Percentiles rank a stretch among this genome's conserved stretches.
Evolutionary conservation across 139 green algal genomes (phyloP).

Genomic region (Tetratostichococcus sp.): DNA sequence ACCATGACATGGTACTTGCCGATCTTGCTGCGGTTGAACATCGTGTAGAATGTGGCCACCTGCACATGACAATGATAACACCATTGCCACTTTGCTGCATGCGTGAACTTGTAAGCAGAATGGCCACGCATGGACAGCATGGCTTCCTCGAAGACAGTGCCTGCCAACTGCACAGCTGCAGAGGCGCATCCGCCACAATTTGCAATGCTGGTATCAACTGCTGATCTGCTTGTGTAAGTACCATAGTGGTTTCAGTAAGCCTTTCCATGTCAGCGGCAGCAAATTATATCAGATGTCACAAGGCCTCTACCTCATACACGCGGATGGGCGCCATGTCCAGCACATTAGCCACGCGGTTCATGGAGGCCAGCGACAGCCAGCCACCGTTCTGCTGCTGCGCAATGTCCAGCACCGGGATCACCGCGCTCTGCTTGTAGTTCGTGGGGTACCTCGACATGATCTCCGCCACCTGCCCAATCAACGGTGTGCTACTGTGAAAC

Average conservation of each 20-base stretch:
- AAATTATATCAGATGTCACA: too few relatives aligned
- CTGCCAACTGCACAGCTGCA: too few relatives aligned
- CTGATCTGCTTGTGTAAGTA: too few relatives aligned
- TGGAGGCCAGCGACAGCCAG: constrained; percentile 80
- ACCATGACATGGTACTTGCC: constrained; percentile 98
- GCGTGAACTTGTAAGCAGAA: too few relatives aligned
- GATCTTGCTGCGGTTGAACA: constrained; percentile 97
- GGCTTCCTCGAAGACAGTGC: too few relatives aligned
- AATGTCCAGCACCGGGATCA: constrained; percentile 94
- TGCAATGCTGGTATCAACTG: too few relatives aligned
- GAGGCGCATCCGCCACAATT: too few relatives aligned
- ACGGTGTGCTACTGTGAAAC: not conserved
- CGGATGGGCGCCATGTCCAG: constrained; percentile 87
- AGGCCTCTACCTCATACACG: constrained; percentile 86
- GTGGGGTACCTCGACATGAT: constrained; percentile 83
- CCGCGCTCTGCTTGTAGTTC: constrained; percentile 92
- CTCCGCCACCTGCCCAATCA: constrained; percentile 44
- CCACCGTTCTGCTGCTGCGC: constrained; percentile 97
- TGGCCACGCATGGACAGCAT: too few relatives aligned
- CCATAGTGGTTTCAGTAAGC: too few relatives aligned
- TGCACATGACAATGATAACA: not conserved
- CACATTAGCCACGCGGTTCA: constrained; percentile 88
- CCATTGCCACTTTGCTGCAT: too few relatives aligned
- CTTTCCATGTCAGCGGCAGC: too few relatives aligned
- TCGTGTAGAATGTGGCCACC: constrained; percentile 98